phyloP scores from a whole-genome alignment of 2,329 filamentous ascomycete species.

The Botryosphaeria dothidea region DNA sequence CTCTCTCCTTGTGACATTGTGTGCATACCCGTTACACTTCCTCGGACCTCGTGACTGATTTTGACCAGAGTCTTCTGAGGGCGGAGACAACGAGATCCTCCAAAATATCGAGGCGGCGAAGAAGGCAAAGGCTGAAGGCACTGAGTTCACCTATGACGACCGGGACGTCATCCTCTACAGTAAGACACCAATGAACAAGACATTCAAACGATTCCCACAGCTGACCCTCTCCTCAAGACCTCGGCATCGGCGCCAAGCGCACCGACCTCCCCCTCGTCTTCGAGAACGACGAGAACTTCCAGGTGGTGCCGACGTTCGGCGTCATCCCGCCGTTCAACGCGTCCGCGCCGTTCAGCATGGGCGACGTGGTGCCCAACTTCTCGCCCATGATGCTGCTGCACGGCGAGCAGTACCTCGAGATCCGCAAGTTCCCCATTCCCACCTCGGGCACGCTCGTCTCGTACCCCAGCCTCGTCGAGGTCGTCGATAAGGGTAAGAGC shows the following conservation, averaged over 20 bases:
- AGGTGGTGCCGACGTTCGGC: conserved; percentile 90
- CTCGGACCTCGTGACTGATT: not conserved
- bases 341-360: conserved; percentile 74
- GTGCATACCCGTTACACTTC: no score
- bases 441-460: conserved; percentile 77
- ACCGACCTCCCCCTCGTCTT: conserved; percentile 86
- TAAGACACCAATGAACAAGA: conserved; percentile 26
- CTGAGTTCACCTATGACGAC: conserved; percentile 80
- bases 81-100: conserved; percentile 55
- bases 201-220: not conserved
- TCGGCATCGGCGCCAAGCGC: conserved; percentile 89
- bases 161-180: conserved; percentile 90
- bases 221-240: conserved; percentile 50
- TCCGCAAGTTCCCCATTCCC: conserved; percentile 88
- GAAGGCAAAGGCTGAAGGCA: conserved; percentile 69
- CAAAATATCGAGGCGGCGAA: conserved; percentile 77
- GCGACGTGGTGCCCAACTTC: conserved; percentile 91
- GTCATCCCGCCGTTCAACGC: conserved; percentile 94
- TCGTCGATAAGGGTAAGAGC: conserved; percentile 92
- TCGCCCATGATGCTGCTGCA: conserved; percentile 98
- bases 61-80: conserved; percentile 11
- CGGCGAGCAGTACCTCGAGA: conserved; percentile 96
- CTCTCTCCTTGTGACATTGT: not conserved
- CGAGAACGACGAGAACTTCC: conserved; percentile 89
- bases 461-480: conserved; percentile 81